phyloP scores from a whole-genome alignment of 2,329 filamentous ascomycete species.

The Polytolypa hystricis region DNA sequence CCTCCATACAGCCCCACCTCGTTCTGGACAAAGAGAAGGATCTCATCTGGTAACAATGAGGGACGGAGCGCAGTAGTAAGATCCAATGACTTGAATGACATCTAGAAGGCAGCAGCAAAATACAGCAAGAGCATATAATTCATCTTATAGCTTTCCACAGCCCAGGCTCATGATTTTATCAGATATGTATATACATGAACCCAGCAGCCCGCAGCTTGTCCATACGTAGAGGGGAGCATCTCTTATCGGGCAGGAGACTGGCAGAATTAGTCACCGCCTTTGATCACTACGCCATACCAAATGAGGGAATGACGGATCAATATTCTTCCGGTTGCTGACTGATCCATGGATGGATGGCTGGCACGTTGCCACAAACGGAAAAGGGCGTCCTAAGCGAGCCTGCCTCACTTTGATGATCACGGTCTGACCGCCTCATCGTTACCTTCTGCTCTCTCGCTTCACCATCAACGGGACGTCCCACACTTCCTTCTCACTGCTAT shows the following conservation, averaged over 20 bases:
- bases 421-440: background rate
- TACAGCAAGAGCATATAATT: constrained; percentile 6
- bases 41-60: constrained; percentile 84
- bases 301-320: too few species aligned
- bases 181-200: background rate
- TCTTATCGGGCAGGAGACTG: background rate
- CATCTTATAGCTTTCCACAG: constrained; percentile 10
- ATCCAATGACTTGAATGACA: constrained; percentile 94
- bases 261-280: constrained; percentile 6
- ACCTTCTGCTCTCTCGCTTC: too few species aligned
- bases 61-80: constrained; percentile 93
- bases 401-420: constrained; percentile 6
- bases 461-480: background rate
- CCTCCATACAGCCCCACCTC: constrained; percentile 96
- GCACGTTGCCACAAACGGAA: too few species aligned
- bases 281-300: too few species aligned
- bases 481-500: background rate
- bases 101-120: constrained; percentile 47
- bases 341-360: too few species aligned
- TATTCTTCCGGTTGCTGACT: too few species aligned
- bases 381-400: constrained; percentile 12
- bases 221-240: background rate
- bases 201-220: background rate
- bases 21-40: constrained; percentile 91
- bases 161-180: background rate